Base-by-base conservation (phyloP, 2,329 filamentous ascomycete genomes). In the Aspergillus ustus region DNA sequence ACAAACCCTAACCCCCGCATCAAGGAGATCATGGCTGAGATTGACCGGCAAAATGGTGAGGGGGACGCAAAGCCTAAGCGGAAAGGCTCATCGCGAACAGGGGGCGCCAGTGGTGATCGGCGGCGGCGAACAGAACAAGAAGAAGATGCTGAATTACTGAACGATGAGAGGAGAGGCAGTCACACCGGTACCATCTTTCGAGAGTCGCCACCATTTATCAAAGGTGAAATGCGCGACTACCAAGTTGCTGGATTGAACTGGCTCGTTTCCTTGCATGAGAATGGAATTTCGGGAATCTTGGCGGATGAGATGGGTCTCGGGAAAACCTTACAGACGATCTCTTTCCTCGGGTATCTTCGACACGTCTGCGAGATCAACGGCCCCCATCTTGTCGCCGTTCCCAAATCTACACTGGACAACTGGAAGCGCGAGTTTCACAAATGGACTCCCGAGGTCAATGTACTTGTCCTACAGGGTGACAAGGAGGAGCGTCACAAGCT, bases 251-350 rank as follows among this genome's bases (percentile, higher is more conserved):
- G 95, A 67, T 83, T 99, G 68, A 99, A 99, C 77, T 99, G 95
- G 95, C 85, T 99, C 50, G 93, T 99, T 69, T 98, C 93, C 13
- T 85, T 99, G 6, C 95, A 99, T 72, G 95, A 99, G 78, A 99
- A 99, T 72, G 95, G 95, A 82, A 99, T 99, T 68, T 98, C 94
- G 20, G 95, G 95, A 69, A 99, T 99, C 66, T 83, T 99, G 53
- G 95, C 95, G 63, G 95, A 99, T 73, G 95, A 99, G 80, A 99
- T 99, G 95, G 95, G 95, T 78, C 84, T 99, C 20, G 95, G 95
- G 72, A 99, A 99, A 83, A 99, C 95, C 0, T 80, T 99, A 29
- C 95, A 99, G 79, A 99, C 95, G 0, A 99, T 99, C 63, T 91
- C 95, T 1, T 99, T 99, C 79, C 81, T 99, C 37, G 95, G 95